Conservation (phyloP, 2,329 filamentous ascomycete genomes). For the Colletotrichum simmondsii region DNA sequence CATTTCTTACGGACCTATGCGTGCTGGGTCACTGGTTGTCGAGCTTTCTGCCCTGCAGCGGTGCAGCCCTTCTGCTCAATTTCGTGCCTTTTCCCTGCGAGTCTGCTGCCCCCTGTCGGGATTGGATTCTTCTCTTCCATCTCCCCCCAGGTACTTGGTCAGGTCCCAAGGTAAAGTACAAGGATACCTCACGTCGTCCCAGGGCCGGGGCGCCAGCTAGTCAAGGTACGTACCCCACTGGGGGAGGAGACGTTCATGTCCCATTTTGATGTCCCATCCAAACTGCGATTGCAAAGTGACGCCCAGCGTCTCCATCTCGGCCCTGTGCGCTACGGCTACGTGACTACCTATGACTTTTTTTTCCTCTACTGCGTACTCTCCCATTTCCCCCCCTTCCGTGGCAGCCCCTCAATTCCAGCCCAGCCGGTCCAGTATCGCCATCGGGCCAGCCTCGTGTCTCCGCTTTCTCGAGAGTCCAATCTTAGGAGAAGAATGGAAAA, state of each 20-base stretch:
- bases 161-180: neutral
- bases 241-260: constrained; percentile 1
- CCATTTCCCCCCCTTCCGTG: neutral
- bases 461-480: neutral
- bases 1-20: too few relatives aligned
- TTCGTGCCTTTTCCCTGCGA: constrained; percentile 10
- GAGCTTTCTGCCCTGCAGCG: constrained; percentile 1
- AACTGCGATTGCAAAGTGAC: neutral
- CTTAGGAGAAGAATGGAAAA: neutral
- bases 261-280: constrained; percentile 12
- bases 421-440: neutral
- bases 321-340: constrained; percentile 14
- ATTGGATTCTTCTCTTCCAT: constrained; percentile 10
- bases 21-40: neutral
- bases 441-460: neutral
- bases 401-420: neutral
- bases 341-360: constrained; percentile 6
- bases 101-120: constrained; percentile 2
- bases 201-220: constrained; percentile 12
- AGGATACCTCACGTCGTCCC: constrained; percentile 3
- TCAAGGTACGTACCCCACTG: neutral
- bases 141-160: neutral
- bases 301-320: constrained; percentile 25
- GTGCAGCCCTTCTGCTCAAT: constrained; percentile 4
- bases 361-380: neutral